Evolutionary conservation across 306 rosid genomes (phyloP), one percentile per base, ranked within the genome.

Genomic region (Rosa rugosa): DNA sequence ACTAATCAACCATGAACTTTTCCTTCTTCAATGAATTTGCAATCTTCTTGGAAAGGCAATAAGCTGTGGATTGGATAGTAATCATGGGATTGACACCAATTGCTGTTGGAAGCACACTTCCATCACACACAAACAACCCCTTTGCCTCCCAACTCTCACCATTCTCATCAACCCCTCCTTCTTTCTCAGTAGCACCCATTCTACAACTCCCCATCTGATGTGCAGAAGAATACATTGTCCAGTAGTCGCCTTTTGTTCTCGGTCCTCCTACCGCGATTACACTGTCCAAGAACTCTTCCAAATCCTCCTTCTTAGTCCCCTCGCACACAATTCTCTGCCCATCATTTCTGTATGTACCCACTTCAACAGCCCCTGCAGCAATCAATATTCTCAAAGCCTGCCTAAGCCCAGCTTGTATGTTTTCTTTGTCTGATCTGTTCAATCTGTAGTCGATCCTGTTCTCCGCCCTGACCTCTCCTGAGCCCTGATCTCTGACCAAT

Each of bases 61-160:
- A 95, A 27, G 98, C 90, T 6, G 96, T 95, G 79, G 99, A 83
- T 84, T 93, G 80, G 23, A 95, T 93, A 50, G 99, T 93, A 69
- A 95, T 64, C 99, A 95, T 95, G n/a, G 99, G 99, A 69, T 95
- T 95, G 56, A 93, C 94, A 25, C 99, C 99, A 86, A 90, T 16
- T 27, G 98, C 99, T 66, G 79, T 85, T 1, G 98, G 99, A 11
- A 95, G 85, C 83, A 95, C 83, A 47, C 99, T 95, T 45, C 89
- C 98, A 81, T 95, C 99, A 79, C 99, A 95, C 4, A 87, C 96
- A 83, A 77, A 93, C 81, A 95, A 82, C 1, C 95, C 92, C 80
- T 86, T 77, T 70, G 98, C 99, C 84, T 95, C 99, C 98, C 97
- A 95, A 44, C 97, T 86, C 68, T 91, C 94, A 53, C 97, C 99